These are phyloP conservation scores for Pelargonium myrrhifolium DNA, from an alignment of 441 rosid species.

Conservation along the genomic window DNA sequence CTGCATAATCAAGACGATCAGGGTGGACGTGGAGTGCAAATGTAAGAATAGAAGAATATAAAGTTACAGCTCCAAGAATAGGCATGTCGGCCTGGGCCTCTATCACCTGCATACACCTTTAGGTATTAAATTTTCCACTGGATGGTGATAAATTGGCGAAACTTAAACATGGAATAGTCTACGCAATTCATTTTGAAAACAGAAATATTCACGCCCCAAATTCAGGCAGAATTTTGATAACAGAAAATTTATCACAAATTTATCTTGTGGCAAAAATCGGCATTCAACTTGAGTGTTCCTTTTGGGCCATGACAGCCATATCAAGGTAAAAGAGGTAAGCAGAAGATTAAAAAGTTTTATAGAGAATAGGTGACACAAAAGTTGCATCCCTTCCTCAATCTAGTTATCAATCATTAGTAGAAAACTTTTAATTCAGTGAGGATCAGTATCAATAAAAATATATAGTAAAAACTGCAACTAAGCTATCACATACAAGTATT, in stretches of 20 bases:
- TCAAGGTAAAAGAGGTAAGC: background rate
- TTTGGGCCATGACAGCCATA: background rate
- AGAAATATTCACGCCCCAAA: background rate
- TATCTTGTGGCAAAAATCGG: background rate
- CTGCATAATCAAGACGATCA: constrained; percentile 95
- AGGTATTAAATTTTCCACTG: constrained; percentile 6
- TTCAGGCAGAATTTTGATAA: background rate
- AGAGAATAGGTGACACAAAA: too few species aligned
- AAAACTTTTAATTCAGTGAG: background rate
- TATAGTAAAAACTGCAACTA: background rate
- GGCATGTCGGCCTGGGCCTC: constrained; percentile 97
- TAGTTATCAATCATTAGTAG: background rate
- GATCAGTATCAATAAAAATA: background rate
- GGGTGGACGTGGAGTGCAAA: constrained; percentile 97
- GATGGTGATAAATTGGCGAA: background rate
- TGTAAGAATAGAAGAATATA: constrained; percentile 91
- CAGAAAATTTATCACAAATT: background rate
- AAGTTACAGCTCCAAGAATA: constrained; percentile 77
- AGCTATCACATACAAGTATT: background rate
- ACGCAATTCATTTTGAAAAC: background rate
- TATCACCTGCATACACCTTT: constrained; percentile 60
- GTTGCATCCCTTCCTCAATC: background rate
- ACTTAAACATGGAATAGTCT: background rate
- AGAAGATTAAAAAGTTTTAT: too few species aligned
- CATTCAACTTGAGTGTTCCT: background rate